phyloP scores from a whole-genome alignment of 345 rosid genomes.

The Hibiscus syriacus region DNA sequence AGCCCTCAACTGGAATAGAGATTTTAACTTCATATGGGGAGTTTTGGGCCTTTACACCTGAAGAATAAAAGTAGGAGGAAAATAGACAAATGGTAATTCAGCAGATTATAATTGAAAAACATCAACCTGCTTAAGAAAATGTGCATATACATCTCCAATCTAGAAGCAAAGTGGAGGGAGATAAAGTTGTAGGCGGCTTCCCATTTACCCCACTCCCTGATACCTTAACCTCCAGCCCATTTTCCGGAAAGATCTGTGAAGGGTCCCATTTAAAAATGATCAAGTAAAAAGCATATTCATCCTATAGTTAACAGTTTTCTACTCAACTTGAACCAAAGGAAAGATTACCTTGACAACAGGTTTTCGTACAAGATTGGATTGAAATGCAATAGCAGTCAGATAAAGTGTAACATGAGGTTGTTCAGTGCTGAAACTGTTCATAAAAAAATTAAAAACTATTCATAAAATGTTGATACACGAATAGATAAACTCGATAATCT shows the following conservation, averaged over 20 bases:
- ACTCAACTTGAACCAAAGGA: constrained; percentile 1
- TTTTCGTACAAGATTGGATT: constrained; percentile 53
- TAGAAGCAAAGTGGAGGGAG: constrained; percentile 63
- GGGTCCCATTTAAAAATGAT: constrained; percentile 4
- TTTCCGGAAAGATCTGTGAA: constrained; percentile 60
- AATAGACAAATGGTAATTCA: constrained; percentile 10
- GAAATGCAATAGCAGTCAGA: constrained; percentile 81
- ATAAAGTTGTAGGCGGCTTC: constrained; percentile 72
- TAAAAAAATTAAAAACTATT: background rate
- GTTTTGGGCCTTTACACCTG: constrained; percentile 55
- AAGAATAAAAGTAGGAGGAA: constrained; percentile 1
- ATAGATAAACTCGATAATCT: background rate
- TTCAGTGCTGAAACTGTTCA: constrained; percentile 66
- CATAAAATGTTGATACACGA: background rate
- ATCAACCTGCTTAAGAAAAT: constrained; percentile 4
- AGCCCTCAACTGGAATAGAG: constrained; percentile 70
- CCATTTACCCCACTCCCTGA: constrained; percentile 59
- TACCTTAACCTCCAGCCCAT: constrained; percentile 55
- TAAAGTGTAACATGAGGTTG: constrained; percentile 74
- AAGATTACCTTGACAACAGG: constrained; percentile 52
- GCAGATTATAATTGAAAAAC: constrained; percentile 10
- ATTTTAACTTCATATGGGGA: constrained; percentile 72
- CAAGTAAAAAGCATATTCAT: constrained; percentile 5
- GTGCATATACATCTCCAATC: constrained; percentile 74
- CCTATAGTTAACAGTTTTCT: background rate